phyloP scores from a whole-genome alignment of 768 basidiomycete species.

The Vishniacozyma victoriae region DNA sequence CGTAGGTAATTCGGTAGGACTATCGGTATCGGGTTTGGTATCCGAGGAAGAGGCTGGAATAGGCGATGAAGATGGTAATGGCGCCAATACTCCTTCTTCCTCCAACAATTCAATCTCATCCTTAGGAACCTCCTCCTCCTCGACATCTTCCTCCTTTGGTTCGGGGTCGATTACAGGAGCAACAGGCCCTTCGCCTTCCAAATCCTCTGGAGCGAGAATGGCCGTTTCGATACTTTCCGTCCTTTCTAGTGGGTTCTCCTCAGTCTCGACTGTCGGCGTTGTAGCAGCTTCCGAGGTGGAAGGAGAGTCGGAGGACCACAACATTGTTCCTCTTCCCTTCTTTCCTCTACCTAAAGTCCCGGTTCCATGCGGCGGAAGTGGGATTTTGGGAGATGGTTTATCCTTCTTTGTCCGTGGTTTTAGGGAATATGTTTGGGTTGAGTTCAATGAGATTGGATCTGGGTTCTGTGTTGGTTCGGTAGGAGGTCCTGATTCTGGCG shows the following conservation, averaged over 20 bases:
- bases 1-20: no score
- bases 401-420: no score
- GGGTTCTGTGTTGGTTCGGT: not conserved
- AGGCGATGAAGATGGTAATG: not conserved
- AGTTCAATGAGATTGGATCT: not conserved
- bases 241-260: constrained; percentile 1
- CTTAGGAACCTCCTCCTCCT: constrained; percentile 21
- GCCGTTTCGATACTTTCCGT: constrained; percentile 15
- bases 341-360: constrained; percentile 15
- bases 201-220: constrained; percentile 5
- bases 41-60: not conserved
- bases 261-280: not conserved
- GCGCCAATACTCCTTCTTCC: constrained; percentile 22
- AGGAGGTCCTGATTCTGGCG: not conserved
- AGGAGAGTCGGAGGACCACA: constrained; percentile 19
- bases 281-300: not conserved
- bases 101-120: constrained; percentile 40
- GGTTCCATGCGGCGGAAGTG: not conserved
- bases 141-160: not conserved
- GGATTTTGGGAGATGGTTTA: not conserved
- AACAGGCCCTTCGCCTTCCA: constrained; percentile 7
- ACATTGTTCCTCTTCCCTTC: constrained; percentile 27
- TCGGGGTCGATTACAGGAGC: not conserved
- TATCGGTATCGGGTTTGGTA: not conserved
- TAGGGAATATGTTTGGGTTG: not conserved